Percentiles rank a stretch among this genome's conserved stretches.
Conservation (phyloP, 768 basidiomycete genomes). For the Trametes cinnabarina region DNA sequence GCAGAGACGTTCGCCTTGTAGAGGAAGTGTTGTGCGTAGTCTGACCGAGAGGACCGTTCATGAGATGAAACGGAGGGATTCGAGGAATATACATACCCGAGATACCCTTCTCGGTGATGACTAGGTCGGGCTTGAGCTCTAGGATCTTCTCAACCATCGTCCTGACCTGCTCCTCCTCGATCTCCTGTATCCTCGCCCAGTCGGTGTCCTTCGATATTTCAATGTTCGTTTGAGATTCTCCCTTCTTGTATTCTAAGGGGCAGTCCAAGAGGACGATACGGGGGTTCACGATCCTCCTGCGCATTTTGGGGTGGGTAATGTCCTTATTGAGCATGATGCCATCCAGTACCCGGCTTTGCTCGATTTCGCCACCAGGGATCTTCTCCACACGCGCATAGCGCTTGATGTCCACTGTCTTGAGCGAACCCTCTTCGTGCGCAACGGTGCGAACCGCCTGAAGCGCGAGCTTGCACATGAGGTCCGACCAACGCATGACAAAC, state of each 20-base stretch:
- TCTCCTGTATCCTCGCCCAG: constrained; percentile 88
- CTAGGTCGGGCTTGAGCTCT: constrained; percentile 91
- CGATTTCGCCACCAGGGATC: constrained; percentile 96
- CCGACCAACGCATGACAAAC: constrained; percentile 94
- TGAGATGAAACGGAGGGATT: background rate
- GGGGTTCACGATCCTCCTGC: constrained; percentile 85
- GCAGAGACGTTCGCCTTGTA: constrained; percentile 87
- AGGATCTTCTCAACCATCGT: constrained; percentile 77
- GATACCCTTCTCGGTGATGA: constrained; percentile 97
- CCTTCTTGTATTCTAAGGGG: constrained; percentile 98
- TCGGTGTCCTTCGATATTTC: constrained; percentile 93
- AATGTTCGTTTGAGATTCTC: constrained; percentile 97
- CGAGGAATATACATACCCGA: constrained; percentile 60
- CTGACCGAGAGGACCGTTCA: constrained; percentile 36
- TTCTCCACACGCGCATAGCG: constrained; percentile 98
- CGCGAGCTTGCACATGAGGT: constrained; percentile 95
- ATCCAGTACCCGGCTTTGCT: constrained; percentile 79
- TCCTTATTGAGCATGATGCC: constrained; percentile 99
- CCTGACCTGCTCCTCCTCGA: constrained; percentile 98
- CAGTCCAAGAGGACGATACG: constrained; percentile 89
- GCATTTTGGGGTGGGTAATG: constrained; percentile 96
- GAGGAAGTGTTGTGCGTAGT: constrained; percentile 90
- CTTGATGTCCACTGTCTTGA: constrained; percentile 95
- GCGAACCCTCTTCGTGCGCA: constrained; percentile 67
- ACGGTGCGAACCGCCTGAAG: constrained; percentile 91